Evolutionary conservation across 2,329 filamentous ascomycete species (phyloP).

Genomic region (Mollisia scopiformis): DNA sequence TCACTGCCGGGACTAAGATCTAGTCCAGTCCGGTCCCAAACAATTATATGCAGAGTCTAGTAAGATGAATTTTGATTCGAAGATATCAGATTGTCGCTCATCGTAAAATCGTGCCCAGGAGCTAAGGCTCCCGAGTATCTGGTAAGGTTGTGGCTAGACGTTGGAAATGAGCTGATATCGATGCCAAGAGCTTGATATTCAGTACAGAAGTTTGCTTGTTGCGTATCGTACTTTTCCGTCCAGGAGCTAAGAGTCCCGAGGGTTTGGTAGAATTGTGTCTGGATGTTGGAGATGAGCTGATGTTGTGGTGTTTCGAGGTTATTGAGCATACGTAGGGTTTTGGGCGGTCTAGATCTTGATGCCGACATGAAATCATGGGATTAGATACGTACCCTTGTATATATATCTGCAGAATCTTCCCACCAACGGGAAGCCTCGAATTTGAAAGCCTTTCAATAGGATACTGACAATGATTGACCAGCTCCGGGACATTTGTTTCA

Average conservation of each 20-base stretch:
- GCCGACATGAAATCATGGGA: not conserved
- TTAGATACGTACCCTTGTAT: no score
- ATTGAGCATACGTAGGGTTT: no score
- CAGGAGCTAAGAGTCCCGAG: not conserved
- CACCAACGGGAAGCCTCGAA: no score
- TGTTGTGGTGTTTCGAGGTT: not conserved
- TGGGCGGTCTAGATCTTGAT: not conserved
- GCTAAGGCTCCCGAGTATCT: not conserved
- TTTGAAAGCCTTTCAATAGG: no score
- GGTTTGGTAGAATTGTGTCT: not conserved
- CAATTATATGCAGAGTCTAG: no score
- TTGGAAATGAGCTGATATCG: no score
- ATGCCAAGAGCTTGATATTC: no score
- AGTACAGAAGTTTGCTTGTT: not conserved
- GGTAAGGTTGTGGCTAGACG: not conserved
- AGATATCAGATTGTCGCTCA: not conserved
- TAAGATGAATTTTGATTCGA: not conserved
- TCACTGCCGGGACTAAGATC: no score
- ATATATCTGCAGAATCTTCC: no score
- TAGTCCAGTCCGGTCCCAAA: no score
- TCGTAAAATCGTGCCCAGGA: conserved; percentile 6
- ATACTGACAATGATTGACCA: no score
- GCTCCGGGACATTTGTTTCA: no score
- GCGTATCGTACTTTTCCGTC: not conserved
- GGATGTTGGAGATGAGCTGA: not conserved